Evolutionary conservation across 2,329 filamentous ascomycete species (phyloP), one percentile per base, ranked within the genome.

Genomic region (Arthrobotrys iridis): DNA sequence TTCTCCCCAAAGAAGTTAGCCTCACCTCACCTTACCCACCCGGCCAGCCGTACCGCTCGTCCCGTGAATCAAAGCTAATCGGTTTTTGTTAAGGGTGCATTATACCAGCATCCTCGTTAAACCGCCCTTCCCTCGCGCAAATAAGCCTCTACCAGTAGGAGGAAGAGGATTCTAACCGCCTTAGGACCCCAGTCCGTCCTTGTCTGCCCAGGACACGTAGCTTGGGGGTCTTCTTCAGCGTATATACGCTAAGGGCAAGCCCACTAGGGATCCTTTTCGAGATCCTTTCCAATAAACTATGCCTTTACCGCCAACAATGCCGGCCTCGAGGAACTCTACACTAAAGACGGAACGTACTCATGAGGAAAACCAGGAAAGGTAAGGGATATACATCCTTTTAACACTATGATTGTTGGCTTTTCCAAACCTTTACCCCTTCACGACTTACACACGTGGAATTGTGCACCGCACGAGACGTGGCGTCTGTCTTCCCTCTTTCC

Each of bases 311-410:
- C 30, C 43, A 20, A 52, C 30, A 18, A 67, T 66, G 62, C 62
- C 45, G 15, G 26, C 22, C 2, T 24, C 62, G 18, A 63, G 15
- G 55, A 60, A 72, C 20, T 43, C 40, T 15, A 59, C 75, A n/a
- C 73, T 77, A 24, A 79, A 92, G 88, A 91, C 89, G 2, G 90
- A 92, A 82, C 85, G 91, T 45, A 91, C 90, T 1, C 90, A 93
- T 77, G 90, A 91, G 78, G 91, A 93, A 82, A 93, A 94, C 79
- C 90, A 93, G 80, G 92, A 94, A 82, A 87, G 86, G 70, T 74
- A 74, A 62, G 70, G 4, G 22, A 35, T 41, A 40, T 35, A 26
- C 18, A 85, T 87, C 80, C 74, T 83, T 79, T 33, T 50, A 43
- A 35, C 40, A 62, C 13, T 67, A 41, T 4, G 20, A 20, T 30